Conservation (phyloP, 768 basidiomycete species). For the Tremella fuciformis region DNA sequence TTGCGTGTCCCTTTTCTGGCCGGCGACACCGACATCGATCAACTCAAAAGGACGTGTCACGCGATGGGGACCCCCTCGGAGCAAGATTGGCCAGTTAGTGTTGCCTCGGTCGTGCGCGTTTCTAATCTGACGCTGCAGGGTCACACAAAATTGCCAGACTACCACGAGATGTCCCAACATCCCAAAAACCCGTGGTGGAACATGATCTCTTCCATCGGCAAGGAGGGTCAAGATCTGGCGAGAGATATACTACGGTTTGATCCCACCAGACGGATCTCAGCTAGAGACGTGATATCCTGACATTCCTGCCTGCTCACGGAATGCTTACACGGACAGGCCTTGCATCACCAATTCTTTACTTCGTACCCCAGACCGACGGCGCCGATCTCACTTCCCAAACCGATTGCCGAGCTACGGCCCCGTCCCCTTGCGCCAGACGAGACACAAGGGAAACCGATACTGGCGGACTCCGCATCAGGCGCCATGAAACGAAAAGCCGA, state of each 20-base stretch:
- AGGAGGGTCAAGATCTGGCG: constrained; percentile 79
- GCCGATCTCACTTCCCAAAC: constrained; percentile 81
- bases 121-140: constrained; percentile 62
- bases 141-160: constrained; percentile 85
- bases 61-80: constrained; percentile 95
- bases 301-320: not conserved
- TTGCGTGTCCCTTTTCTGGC: constrained; percentile 91
- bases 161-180: constrained; percentile 78
- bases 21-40: constrained; percentile 94
- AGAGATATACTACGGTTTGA: constrained; percentile 77
- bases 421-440: constrained; percentile 58
- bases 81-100: constrained; percentile 88
- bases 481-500: constrained; percentile 43
- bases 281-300: constrained; percentile 63
- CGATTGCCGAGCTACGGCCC: constrained; percentile 53
- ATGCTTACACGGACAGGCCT: constrained; percentile 59
- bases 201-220: constrained; percentile 85
- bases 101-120: not conserved
- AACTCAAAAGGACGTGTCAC: constrained; percentile 87
- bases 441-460: constrained; percentile 39
- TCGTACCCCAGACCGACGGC: constrained; percentile 81
- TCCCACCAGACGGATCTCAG: constrained; percentile 74
- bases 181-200: constrained; percentile 76
- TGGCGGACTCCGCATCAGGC: constrained; percentile 10
- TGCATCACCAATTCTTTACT: constrained; percentile 82